phyloP scores from a whole-genome alignment of 164 flowering plant genomes.

The Protea cynaroides region DNA sequence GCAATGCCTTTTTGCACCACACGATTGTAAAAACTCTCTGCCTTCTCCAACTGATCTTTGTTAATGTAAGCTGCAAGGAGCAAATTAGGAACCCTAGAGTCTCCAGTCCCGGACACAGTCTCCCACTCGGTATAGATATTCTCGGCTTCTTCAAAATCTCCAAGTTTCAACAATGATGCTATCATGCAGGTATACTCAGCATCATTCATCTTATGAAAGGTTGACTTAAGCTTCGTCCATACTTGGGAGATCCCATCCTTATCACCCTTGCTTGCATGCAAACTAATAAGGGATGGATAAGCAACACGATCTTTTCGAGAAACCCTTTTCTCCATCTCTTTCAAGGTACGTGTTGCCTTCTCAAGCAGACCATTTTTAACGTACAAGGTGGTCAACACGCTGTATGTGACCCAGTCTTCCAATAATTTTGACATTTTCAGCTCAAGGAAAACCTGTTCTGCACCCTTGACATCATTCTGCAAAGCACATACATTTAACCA shows the following conservation, averaged over 20 bases:
- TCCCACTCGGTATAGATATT: conserved; percentile 70
- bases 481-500: conserved; percentile 55
- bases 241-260: conserved; percentile 48
- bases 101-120: conserved; percentile 50
- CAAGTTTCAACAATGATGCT: conserved; percentile 64
- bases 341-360: conserved; percentile 53
- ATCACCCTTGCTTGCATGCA: conserved; percentile 47
- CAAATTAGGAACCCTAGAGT: conserved; percentile 56
- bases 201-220: conserved; percentile 66
- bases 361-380: conserved; percentile 38
- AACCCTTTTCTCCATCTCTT: conserved; percentile 69
- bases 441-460: conserved; percentile 52
- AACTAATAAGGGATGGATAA: conserved; percentile 64
- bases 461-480: conserved; percentile 45
- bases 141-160: conserved; percentile 60
- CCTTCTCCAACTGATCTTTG: conserved; percentile 45
- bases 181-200: conserved; percentile 74
- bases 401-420: conserved; percentile 81
- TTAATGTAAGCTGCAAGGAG: conserved; percentile 69
- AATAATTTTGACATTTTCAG: conserved; percentile 45
- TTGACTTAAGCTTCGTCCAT: conserved; percentile 63
- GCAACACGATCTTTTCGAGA: conserved; percentile 50
- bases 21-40: conserved; percentile 42
- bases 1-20: conserved; percentile 44
- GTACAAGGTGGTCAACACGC: conserved; percentile 60